A percentile compares a stretch with the other conserved stretches of the same genome.
Evolutionary conservation across 495 filamentous ascomycete species (phyloP).

Genomic region (Hypoxylon cercidicola): DNA sequence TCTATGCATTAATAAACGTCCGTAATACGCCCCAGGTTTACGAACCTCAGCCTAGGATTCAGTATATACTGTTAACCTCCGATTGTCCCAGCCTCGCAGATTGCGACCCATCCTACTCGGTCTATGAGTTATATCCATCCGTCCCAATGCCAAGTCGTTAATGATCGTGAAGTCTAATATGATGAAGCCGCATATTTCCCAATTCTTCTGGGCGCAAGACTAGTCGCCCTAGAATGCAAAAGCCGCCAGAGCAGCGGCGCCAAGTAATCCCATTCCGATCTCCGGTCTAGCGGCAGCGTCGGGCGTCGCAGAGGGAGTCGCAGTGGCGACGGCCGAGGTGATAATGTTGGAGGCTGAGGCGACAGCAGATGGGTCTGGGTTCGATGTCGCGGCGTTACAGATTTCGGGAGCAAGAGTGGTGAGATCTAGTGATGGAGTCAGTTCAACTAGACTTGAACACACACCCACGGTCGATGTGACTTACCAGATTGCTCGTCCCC

Average conservation of each 20-base stretch:
- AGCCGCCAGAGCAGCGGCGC: conserved; percentile 36
- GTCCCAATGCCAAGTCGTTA: conserved; percentile 29
- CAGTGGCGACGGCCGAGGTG: conserved; percentile 37
- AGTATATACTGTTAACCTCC: conserved; percentile 7
- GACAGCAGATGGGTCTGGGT: conserved; percentile 43
- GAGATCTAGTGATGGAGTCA: conserved; percentile 37
- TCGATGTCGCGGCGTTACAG: conserved; percentile 36
- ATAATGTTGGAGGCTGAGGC: conserved; percentile 44
- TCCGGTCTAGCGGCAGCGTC: conserved; percentile 38
- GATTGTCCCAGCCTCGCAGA: conserved; percentile 15
- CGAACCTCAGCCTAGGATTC: background rate
- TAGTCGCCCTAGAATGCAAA: conserved; percentile 23
- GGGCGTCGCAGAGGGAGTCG: conserved; percentile 25
- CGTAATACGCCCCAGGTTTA: conserved; percentile 9
- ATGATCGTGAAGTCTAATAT: conserved; percentile 25
- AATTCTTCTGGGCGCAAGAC: background rate
- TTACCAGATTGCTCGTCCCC: conserved; percentile 37
- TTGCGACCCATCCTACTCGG: conserved; percentile 30
- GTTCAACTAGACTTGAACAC: background rate
- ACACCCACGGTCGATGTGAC: conserved; percentile 1
- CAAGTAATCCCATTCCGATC: conserved; percentile 39
- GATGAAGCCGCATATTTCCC: background rate
- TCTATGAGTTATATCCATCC: conserved; percentile 35
- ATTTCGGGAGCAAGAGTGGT: conserved; percentile 36
- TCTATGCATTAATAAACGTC: conserved; percentile 16